phyloP scores from a whole-genome alignment of 1,139 yeast species.

The Zygoascus meyerae region DNA sequence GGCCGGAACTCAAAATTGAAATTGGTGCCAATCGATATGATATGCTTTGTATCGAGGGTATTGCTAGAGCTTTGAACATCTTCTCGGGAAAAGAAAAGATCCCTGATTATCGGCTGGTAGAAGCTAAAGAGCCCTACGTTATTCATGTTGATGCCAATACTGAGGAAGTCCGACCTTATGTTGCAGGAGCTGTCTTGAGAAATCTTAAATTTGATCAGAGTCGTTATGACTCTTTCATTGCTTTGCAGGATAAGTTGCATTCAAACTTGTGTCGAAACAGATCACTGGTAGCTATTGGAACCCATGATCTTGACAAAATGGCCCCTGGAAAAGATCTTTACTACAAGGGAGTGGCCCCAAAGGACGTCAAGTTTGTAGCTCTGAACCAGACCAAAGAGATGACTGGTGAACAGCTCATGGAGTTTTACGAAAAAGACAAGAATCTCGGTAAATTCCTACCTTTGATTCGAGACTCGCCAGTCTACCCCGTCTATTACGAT shows the following conservation, averaged over 20 bases:
- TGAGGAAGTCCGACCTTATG: slow-evolving; percentile 75
- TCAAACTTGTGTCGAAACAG: slow-evolving; percentile 94
- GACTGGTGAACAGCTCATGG: slow-evolving; percentile 77
- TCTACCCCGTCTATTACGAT: slow-evolving; percentile 86
- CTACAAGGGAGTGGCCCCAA: slow-evolving; percentile 80
- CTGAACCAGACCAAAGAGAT: slow-evolving; percentile 75
- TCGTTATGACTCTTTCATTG: slow-evolving; percentile 88
- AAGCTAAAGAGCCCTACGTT: slow-evolving; percentile 45
- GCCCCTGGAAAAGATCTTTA: slow-evolving; percentile 75
- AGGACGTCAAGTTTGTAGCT: slow-evolving; percentile 65
- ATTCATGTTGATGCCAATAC: slow-evolving; percentile 74
- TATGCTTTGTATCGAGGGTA: slow-evolving; percentile 96
- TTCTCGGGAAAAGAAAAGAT: slow-evolving; percentile 64
- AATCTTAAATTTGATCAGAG: slow-evolving; percentile 75
- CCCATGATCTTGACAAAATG: slow-evolving; percentile 86
- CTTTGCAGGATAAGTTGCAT: slow-evolving; percentile 94
- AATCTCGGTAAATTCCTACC: slow-evolving; percentile 84
- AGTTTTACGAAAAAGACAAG: slow-evolving; percentile 85
- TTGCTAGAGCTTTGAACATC: slow-evolving; percentile 89
- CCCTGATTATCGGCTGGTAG: slow-evolving; percentile 59
- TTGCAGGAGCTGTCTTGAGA: slow-evolving; percentile 89
- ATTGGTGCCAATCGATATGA: slow-evolving; percentile 97
- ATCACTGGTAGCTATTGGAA: slow-evolving; percentile 96
- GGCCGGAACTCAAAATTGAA: slow-evolving; percentile 95
- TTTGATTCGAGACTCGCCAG: slow-evolving; percentile 83